Base-by-base conservation (phyloP, 164 flowering plant species). In the Platanus orientalis region DNA sequence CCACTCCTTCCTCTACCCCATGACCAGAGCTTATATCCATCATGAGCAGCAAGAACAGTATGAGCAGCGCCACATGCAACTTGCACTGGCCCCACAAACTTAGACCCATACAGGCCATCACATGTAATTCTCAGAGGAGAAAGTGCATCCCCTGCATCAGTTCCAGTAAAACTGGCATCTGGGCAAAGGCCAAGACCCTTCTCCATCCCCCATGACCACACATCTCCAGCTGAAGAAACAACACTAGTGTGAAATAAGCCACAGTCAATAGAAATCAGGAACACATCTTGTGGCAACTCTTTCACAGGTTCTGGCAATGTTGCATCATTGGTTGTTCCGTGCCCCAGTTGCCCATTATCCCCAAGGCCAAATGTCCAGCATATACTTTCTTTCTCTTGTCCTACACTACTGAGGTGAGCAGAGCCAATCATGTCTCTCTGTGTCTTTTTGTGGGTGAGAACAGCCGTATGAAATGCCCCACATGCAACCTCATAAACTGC, bases 201-300 rank as follows among this genome's bases (percentile, higher is more conserved):
- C 76, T 84, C 94, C 98, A 93, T 93, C 42, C 98, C 97, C 98
- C 98, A 93, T 40, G 95, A 80, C 97, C 96, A 87, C 44, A 90
- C 94, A 48, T 85, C 85, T 42, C 98, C 97, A 6, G 72, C 79
- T 0, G 83, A 80, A 17, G 94, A 82, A 66, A 83, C 89, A 36
- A 83, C 87, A 71, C 89, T 84, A 0, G 98, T 93, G 62, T 93
- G 96, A 66, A 90, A 90, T 29, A 93, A 70, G 34, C 98, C 97
- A 78, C 98, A 93, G 60, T 81, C 97, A 20, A 88, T 77, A 32
- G 98, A 86, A 53, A 84, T 65, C 19, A 92, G 68, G 69, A 73
- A 62, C 16, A 68, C 64, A 42, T 73, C 57, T 45, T 69, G 59
- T 6, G 94, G 98, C 71, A 93, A 64, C 26, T 72, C 84, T 53